These are phyloP conservation scores for Tricholoma bakamatsutake DNA, from an alignment of 768 basidiomycete genomes.

Conservation along the genomic window DNA sequence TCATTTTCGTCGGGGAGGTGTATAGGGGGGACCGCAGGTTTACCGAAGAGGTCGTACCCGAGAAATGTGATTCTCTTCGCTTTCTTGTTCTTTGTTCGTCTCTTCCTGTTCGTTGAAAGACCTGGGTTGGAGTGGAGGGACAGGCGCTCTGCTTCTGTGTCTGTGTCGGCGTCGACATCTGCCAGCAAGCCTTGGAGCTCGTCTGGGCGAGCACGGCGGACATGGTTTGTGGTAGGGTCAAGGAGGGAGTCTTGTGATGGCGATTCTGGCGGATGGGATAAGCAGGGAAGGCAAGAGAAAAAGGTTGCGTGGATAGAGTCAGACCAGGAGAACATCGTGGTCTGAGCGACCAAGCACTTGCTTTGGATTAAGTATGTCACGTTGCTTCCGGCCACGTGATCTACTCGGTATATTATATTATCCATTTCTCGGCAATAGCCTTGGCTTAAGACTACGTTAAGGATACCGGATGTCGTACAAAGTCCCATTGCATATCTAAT, in stretches of 20 bases:
- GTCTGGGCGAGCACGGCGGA: conserved; percentile 31
- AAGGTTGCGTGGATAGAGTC: conserved; percentile 56
- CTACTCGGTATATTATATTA: too few relatives aligned
- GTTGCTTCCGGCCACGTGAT: too few relatives aligned
- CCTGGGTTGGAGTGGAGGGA: conserved; percentile 60
- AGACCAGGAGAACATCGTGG: conserved; percentile 44
- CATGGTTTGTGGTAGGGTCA: conserved; percentile 26
- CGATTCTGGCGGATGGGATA: conserved; percentile 21
- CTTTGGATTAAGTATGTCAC: too few relatives aligned
- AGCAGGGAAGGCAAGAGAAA: conserved; percentile 55
- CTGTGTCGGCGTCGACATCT: conserved; percentile 33
- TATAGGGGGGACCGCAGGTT: conserved; percentile 36
- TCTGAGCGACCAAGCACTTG: too few relatives aligned
- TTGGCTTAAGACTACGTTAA: not conserved
- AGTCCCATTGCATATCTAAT: not conserved
- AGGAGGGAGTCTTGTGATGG: conserved; percentile 20
- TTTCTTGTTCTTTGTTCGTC: conserved; percentile 21
- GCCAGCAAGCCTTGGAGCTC: conserved; percentile 35
- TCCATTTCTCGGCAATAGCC: not conserved
- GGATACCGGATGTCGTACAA: not conserved
- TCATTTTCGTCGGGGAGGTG: conserved; percentile 41
- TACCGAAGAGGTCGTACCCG: conserved; percentile 66
- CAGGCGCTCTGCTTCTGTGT: conserved; percentile 54
- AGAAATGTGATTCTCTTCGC: conserved; percentile 48
- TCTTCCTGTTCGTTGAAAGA: conserved; percentile 20